Evolutionary conservation across 1,284 basidiomycete genomes (phyloP), one percentile per base, ranked within the genome.

Genomic region (Sphagnurus paluster): DNA sequence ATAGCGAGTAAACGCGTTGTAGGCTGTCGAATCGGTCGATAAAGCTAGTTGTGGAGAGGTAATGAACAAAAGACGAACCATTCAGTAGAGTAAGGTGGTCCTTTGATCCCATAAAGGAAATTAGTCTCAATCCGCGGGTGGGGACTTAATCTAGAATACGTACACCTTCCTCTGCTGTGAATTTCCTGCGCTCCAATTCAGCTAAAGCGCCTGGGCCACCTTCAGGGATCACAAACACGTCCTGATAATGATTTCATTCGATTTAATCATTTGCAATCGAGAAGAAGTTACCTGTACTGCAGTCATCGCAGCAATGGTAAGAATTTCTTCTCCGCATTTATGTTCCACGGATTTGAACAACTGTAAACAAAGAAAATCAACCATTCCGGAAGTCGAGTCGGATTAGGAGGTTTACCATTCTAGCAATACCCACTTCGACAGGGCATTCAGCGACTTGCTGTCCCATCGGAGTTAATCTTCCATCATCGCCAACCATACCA

Each of bases 241-340:
- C 92, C 87, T 94, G 48, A 11, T 40, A 26, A 14, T 11, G 5
- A n/a, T 13, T 9, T 10, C 20, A 10, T 46, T 41, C 30, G 39
- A 21, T 21, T 36, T 20, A 10, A 37, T 1, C 13, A 41, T 17
- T 14, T 8, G 29, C 9, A 19, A 17, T 8, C 20, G 10, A 19
- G 29, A 25, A 10, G 25, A 34, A n/a, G 69, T 43, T 42, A 87
- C 90, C 70, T 94, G 92, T 8, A 97, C 80, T 3, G 90, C 80
- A 7, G 89, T 90, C 93, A 99, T 98, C 0, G 96, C 93, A 1
- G 94, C 89, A 49, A 99, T 97, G 0, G 92, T 93, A 42, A 99
- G 69, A 35, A 97, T 90, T 63, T 99, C 96, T 60, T 95, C 87
- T 2, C 93, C 90, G 58, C 96, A 99, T 52, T 77, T 76, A 59